Conservation (phyloP, 805 yeast species). For the Ogataea methanolica region DNA sequence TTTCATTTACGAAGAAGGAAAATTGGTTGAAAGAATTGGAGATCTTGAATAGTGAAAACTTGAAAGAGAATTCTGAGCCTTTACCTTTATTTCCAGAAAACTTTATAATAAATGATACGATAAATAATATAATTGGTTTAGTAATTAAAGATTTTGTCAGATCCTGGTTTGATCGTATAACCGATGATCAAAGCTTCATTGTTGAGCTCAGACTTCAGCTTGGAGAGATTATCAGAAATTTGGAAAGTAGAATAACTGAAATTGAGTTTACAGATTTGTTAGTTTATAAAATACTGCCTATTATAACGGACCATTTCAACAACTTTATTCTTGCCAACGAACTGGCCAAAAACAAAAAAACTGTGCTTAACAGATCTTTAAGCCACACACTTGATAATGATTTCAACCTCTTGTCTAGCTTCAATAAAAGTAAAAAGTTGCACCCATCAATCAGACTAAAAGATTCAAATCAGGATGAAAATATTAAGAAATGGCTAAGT, state of each 20-base stretch:
- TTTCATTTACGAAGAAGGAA: constrained; percentile 22
- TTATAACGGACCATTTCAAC: constrained; percentile 59
- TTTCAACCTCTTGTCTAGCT: constrained; percentile 38
- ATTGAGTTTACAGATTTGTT: constrained; percentile 55
- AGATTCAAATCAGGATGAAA: constrained; percentile 31
- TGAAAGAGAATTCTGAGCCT: constrained; percentile 1
- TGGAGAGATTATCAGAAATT: constrained; percentile 32
- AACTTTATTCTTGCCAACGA: constrained; percentile 43
- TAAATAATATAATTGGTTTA: constrained; percentile 45
- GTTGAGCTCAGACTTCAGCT: constrained; percentile 42
- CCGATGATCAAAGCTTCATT: constrained; percentile 35
- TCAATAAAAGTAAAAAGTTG: constrained; percentile 41
- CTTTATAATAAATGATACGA: constrained; percentile 45
- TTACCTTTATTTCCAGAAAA: constrained; percentile 38
- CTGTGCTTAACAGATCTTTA: constrained; percentile 13
- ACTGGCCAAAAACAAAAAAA: constrained; percentile 25
- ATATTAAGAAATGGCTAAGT: constrained; percentile 49
- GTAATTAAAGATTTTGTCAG: constrained; percentile 50
- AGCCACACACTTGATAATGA: constrained; percentile 33
- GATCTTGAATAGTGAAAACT: constrained; percentile 9
- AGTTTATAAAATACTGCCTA: constrained; percentile 57
- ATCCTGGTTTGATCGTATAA: constrained; percentile 51
- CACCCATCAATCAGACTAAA: constrained; percentile 52
- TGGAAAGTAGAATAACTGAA: constrained; percentile 38
- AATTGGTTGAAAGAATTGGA: constrained; percentile 29